phyloP scores from a whole-genome alignment of 2,329 filamentous ascomycete species.

The Aspergillus fructus region DNA sequence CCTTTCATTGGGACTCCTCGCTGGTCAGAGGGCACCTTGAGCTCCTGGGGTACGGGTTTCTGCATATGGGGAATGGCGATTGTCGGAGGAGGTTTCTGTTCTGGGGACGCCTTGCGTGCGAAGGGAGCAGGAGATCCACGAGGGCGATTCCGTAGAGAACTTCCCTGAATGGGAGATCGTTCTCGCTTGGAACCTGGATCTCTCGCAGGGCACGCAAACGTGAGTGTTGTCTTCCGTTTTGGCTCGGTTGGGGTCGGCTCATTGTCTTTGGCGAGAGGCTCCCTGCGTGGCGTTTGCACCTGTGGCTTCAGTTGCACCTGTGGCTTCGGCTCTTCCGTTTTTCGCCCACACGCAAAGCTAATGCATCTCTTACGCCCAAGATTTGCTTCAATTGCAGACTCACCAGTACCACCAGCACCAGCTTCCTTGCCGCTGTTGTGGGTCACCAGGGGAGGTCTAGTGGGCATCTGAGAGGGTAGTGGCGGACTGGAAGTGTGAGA shows the following conservation, averaged over 20 bases:
- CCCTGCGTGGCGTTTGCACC: slow-evolving; percentile 23
- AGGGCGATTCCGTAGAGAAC: slow-evolving; percentile 27
- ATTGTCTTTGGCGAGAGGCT: slow-evolving; percentile 18
- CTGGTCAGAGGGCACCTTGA: slow-evolving; percentile 16
- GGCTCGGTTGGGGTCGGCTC: slow-evolving; percentile 26
- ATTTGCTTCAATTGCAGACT: slow-evolving; percentile 61
- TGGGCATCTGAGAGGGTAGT: slow-evolving; percentile 49
- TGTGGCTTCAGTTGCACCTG: slow-evolving; percentile 31
- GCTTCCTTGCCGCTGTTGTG: slow-evolving; percentile 22
- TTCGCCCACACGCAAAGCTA: slow-evolving; percentile 81
- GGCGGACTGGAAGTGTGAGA: slow-evolving; percentile 87
- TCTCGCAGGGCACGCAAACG: slow-evolving; percentile 48
- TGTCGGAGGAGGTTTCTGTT: slow-evolving; percentile 11
- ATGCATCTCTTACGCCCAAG: slow-evolving; percentile 83
- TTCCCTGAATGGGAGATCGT: slow-evolving; percentile 25
- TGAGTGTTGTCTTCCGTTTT: slow-evolving; percentile 47
- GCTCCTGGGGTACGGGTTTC: slow-evolving; percentile 6
- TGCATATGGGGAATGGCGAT: slow-evolving; percentile 6
- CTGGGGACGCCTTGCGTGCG: slow-evolving; percentile 29
- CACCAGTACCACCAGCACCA: slow-evolving; percentile 39
- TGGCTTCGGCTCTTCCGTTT: slow-evolving; percentile 49
- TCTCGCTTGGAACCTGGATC: slow-evolving; percentile 28
- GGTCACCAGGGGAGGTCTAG: slow-evolving; percentile 21
- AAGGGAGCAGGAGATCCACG: slow-evolving; percentile 43
- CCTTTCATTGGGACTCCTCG: slow-evolving; percentile 36